Evolutionary conservation across 73 alveolate species (phyloP).

Genomic region (Paramecium sexaurelia): DNA sequence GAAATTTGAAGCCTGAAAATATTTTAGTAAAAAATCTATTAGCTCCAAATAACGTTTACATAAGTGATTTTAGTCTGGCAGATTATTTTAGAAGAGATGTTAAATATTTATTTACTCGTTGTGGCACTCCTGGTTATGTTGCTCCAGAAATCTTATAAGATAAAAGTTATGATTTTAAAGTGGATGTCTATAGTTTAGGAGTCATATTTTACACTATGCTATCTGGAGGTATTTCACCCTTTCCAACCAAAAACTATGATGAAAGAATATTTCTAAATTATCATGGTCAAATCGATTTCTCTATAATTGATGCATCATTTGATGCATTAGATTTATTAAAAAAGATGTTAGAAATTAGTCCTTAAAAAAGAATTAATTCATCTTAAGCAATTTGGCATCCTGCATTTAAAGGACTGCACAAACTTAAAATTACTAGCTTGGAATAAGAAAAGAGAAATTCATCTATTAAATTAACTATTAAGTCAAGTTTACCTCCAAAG

Average conservation of each 20-base stretch:
- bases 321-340: not conserved
- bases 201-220: conserved; percentile 24
- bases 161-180: conserved; percentile 41
- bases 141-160: conserved; percentile 68
- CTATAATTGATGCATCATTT: not conserved
- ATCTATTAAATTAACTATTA: not conserved
- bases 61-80: conserved; percentile 46
- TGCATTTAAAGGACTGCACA: not conserved
- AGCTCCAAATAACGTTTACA: not conserved
- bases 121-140: conserved; percentile 67
- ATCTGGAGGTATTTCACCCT: conserved; percentile 28
- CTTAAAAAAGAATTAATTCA: not conserved
- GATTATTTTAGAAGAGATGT: not conserved
- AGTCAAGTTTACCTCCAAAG: not conserved
- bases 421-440: not conserved
- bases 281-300: not conserved
- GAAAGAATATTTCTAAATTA: conserved; percentile 4
- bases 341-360: not conserved
- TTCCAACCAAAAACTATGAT: conserved; percentile 3
- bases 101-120: conserved; percentile 40
- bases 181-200: conserved; percentile 54
- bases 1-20: conserved; percentile 56
- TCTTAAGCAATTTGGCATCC: conserved; percentile 9
- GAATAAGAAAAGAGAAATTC: not conserved
- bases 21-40: conserved; percentile 3